Percentiles rank a stretch among this genome's conserved stretches.
phyloP scores from a whole-genome alignment of 805 yeast species.

The Sugiyamaella valdiviana region DNA sequence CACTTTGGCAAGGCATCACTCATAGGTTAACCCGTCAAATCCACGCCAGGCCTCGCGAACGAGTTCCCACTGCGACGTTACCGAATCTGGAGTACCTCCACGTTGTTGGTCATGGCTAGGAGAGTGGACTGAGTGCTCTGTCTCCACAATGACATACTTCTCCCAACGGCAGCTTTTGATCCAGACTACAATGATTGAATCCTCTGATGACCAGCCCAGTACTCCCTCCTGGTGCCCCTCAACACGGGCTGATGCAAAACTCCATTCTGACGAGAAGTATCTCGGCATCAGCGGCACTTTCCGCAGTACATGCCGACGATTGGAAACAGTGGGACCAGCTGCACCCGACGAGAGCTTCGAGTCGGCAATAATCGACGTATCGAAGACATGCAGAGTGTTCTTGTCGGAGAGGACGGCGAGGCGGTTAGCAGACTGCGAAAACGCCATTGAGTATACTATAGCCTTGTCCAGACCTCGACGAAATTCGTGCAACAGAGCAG shows the following conservation, averaged over 20 bases:
- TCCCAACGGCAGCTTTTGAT: conserved; percentile 69
- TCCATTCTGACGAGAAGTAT: conserved; percentile 83
- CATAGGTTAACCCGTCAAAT: conserved; percentile 36
- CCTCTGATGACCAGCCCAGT: conserved; percentile 74
- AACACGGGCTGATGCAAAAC: conserved; percentile 67
- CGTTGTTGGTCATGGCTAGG: neutral
- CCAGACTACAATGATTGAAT: conserved; percentile 72
- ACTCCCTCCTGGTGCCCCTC: conserved; percentile 39
- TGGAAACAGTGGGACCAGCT: conserved; percentile 22
- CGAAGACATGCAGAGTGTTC: conserved; percentile 80
- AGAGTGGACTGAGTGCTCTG: conserved; percentile 23
- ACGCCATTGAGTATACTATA: conserved; percentile 70
- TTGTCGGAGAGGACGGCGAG: conserved; percentile 87
- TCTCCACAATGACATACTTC: conserved; percentile 65
- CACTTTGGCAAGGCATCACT: no score
- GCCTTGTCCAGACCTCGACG: conserved; percentile 89
- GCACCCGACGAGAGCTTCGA: conserved; percentile 2
- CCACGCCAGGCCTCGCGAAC: conserved; percentile 68
- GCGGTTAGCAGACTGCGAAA: conserved; percentile 67
- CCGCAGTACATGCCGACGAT: conserved; percentile 58
- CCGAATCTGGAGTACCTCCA: conserved; percentile 17
- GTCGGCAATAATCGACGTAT: conserved; percentile 32
- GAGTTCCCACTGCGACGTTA: conserved; percentile 44
- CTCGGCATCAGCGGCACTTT: conserved; percentile 60
- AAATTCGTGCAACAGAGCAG: conserved; percentile 72